Base-by-base conservation (phyloP, 2,329 filamentous ascomycete species). In the Blastomyces parvus region DNA sequence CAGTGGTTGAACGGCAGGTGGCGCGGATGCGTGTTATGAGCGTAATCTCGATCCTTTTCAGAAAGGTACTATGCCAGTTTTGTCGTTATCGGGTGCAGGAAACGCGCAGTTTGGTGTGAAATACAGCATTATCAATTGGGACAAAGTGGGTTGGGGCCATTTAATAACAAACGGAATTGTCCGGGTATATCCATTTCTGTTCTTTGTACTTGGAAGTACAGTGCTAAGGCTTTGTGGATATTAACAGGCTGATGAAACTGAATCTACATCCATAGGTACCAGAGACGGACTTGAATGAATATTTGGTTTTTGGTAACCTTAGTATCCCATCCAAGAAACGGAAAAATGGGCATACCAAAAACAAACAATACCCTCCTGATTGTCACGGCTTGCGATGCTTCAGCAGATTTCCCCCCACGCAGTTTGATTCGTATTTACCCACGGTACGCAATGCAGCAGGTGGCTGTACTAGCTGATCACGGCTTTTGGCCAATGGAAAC, bases 401-500 rank as follows among this genome's bases (percentile, higher is more conserved):
- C 22, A 52, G 25, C 13, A 52, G 6, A 52, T 52, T 40, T 42
- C 2, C 4, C 36, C 36, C 36, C 3, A 25, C 14, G 19, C 2
- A 58, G 33, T 58, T 14, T 13, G 36, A 58, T 36, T 27, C 27
- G 36, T 13, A 22, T 40, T 40, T 27, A 17, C 19, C 1, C 30
- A 42, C 3, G 0, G 36, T 40, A 42, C 2, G 36, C 36, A 42
- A 58, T 38, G n/a, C 2, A 58, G 36, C n/a, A 2, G 22, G n/a
- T 9, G 4, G 36, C 14, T 25, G 17, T 38, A 22, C 6, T 30
- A 14, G 17, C 17, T 46, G 27, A 53, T 67, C 58, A 68, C 52
- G 73, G 71, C 60, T 78, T 78, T 66, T 74, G 71, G 56, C 76
- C 76, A 62, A 78, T 78, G 66, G 74, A 76, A 62, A 78, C 73